These are phyloP conservation scores for Fraxinus excelsior DNA, from an alignment of 257 asterid genomes.

Conservation along the genomic window DNA sequence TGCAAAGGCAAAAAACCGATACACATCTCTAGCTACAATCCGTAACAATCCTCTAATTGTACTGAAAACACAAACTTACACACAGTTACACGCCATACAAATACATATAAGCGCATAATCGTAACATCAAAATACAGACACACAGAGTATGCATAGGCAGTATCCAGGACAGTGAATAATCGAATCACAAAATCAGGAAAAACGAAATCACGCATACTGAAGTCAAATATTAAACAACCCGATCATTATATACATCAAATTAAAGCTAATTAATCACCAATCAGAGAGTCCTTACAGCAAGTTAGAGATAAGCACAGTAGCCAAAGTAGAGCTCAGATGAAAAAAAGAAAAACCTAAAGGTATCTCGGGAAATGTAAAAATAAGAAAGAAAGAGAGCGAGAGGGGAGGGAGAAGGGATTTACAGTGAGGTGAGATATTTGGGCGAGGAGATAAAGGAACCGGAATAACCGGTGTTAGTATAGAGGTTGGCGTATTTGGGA, in stretches of 20 bases:
- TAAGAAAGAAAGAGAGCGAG: background rate
- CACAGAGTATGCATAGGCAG: background rate
- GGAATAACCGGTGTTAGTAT: slow-evolving; percentile 13
- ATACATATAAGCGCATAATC: background rate
- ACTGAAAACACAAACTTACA: background rate
- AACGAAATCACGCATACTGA: background rate
- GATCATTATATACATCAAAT: background rate
- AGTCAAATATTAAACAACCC: background rate
- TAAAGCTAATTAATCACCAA: background rate
- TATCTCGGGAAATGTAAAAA: background rate
- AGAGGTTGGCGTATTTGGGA: background rate
- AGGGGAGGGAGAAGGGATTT: background rate
- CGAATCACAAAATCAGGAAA: background rate
- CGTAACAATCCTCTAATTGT: background rate
- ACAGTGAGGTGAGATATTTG: slow-evolving; percentile 8
- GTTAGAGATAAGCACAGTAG: slow-evolving; percentile 6
- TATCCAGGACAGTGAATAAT: background rate
- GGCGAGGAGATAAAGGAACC: slow-evolving; percentile 13
- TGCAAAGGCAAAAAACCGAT: background rate
- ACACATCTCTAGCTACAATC: background rate
- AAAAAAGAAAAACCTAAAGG: background rate
- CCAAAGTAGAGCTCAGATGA: background rate
- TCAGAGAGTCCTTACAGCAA: background rate
- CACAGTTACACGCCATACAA: background rate
- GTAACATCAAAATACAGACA: no score